phyloP scores from a whole-genome alignment of 2,329 filamentous ascomycete species.

The Periconia macrospinosa region DNA sequence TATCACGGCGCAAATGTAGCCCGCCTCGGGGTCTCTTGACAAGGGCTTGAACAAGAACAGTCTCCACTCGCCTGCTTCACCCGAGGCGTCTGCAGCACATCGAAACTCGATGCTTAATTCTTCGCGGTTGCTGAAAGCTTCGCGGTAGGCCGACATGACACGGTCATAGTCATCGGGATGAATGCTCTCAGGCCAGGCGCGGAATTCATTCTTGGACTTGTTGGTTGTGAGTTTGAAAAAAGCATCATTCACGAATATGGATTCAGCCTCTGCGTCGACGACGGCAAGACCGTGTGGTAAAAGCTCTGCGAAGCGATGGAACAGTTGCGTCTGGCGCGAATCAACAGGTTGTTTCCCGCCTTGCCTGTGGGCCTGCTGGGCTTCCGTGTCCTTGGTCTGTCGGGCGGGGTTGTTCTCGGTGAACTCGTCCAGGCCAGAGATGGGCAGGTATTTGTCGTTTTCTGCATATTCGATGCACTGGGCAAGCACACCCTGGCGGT shows the following conservation, averaged over 20 bases:
- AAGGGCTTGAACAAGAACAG: conserved; percentile 48
- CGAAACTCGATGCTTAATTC: conserved; percentile 49
- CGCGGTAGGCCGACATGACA: conserved; percentile 48
- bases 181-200: conserved; percentile 51
- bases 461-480: conserved; percentile 28
- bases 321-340: conserved; percentile 46
- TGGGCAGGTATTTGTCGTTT: conserved; percentile 25
- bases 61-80: conserved; percentile 42
- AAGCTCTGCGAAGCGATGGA: conserved; percentile 49
- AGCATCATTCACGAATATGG: conserved; percentile 51
- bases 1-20: conserved; percentile 51
- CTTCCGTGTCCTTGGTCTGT: conserved; percentile 10
- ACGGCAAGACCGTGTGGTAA: conserved; percentile 51
- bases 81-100: conserved; percentile 37
- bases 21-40: conserved; percentile 45
- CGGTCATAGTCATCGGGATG: conserved; percentile 48
- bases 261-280: conserved; percentile 47
- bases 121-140: conserved; percentile 43
- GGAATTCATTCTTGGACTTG: conserved; percentile 43
- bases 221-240: conserved; percentile 52
- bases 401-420: conserved; percentile 12
- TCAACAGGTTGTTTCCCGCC: conserved; percentile 11
- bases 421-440: conserved; percentile 27
- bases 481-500: conserved; percentile 34
- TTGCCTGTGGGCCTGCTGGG: conserved; percentile 7